Base-by-base conservation (phyloP, 257 asterid species). In the Petrea volubilis region DNA sequence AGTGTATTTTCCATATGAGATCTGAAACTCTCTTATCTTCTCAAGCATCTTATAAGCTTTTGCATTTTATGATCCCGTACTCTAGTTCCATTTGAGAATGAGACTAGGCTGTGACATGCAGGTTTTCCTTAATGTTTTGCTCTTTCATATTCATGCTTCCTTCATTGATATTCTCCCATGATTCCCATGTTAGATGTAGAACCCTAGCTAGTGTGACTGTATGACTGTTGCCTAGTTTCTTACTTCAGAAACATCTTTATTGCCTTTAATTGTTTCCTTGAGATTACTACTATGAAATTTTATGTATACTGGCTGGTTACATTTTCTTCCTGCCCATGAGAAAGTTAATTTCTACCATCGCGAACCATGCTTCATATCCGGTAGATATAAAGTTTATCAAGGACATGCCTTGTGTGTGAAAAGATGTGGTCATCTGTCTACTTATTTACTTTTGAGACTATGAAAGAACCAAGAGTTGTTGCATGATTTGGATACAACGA, bases 11-110 rank as follows among this genome's bases (percentile, higher is more conserved):
- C 51, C 34, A 53, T 64, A 61, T 34, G 24, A 33, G 55, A 20
- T 21, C 60, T 50, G 17, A 59, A 36, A n/a, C n/a, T 60, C 49
- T 46, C 58, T 47, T 49, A 50, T 15, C 69, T 71, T 46, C 46
- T 38, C n/a, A n/a, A n/a, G n/a, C n/a, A 12, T 43, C 18, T 43
- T 43, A 43, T 43, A 12, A 43, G 17, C 18, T 12, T 43, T 43
- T 43, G 3, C 9, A 43, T n/a, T 43, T 12, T 43, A 43, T 3
- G 17, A 43, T 5, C 49, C 17, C 17, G 18, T 13, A 33, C 1
- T 8, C 38, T 33, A 33, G 7, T 43, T 43, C 7, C 13, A 43
- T 13, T 3, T 36, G 50, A n/a, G 6, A 43, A 43, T 43, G 49
- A 43, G 15, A 43, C 50, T 43, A 14, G 50, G 50, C 18, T 43